phyloP scores from a whole-genome alignment of 305 asterid genomes.

The Fraxinus angustifolia region DNA sequence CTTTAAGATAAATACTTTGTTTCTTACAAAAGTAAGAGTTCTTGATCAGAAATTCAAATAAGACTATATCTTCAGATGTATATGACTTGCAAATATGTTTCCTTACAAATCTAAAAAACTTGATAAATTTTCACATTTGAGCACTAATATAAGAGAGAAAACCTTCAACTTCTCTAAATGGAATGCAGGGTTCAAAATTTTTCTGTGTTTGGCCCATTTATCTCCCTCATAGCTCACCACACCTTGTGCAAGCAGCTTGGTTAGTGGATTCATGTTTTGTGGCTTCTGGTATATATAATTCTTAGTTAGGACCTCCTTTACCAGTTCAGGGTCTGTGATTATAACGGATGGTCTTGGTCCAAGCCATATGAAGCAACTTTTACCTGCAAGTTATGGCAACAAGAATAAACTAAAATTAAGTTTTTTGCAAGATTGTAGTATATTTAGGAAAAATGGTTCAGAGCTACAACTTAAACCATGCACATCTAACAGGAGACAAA shows the following conservation, averaged over 20 bases:
- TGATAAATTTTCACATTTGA: background rate
- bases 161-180: constrained; percentile 61
- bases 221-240: constrained; percentile 33
- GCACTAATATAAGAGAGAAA: background rate
- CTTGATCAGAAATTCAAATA: background rate
- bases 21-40: background rate
- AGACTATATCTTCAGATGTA: background rate
- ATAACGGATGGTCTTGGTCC: constrained; percentile 39
- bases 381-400: constrained; percentile 32
- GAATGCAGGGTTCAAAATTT: constrained; percentile 53
- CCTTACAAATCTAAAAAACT: background rate
- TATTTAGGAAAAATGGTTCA: background rate
- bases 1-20: background rate
- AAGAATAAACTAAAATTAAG: background rate
- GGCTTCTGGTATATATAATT: constrained; percentile 31
- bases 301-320: constrained; percentile 41
- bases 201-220: constrained; percentile 52
- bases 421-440: background rate
- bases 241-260: constrained; percentile 34
- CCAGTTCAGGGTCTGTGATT: constrained; percentile 37
- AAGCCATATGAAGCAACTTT: constrained; percentile 35
- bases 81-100: background rate
- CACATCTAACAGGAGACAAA: background rate
- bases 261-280: constrained; percentile 26
- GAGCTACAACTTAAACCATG: background rate